phyloP scores from a whole-genome alignment of 805 yeast species.

The Hanseniaspora clermontiae region DNA sequence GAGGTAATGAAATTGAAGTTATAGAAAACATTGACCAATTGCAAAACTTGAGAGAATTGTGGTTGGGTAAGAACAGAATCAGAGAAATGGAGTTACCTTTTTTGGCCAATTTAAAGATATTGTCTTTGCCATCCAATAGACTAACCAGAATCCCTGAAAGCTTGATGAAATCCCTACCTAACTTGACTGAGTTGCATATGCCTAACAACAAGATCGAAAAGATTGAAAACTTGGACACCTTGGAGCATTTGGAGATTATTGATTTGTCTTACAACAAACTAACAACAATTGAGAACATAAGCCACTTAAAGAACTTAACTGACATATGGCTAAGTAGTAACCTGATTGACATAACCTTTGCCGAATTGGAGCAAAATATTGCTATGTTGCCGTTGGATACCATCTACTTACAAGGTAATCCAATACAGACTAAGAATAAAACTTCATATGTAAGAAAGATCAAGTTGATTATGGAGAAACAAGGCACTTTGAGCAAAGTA shows the following conservation, averaged over 20 bases:
- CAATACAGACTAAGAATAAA: constrained; percentile 59
- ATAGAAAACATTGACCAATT: constrained; percentile 42
- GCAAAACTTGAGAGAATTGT: constrained; percentile 53
- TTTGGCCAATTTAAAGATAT: constrained; percentile 51
- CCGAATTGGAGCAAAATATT: constrained; percentile 55
- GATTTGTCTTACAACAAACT: constrained; percentile 74
- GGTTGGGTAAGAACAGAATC: constrained; percentile 87
- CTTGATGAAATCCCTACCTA: constrained; percentile 46
- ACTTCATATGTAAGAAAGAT: constrained; percentile 78
- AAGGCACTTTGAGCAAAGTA: constrained; percentile 57
- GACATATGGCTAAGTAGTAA: constrained; percentile 92
- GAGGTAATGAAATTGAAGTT: constrained; percentile 64
- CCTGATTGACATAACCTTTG: constrained; percentile 47
- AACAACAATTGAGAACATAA: constrained; percentile 46
- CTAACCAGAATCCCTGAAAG: constrained; percentile 63
- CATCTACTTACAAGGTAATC: constrained; percentile 89
- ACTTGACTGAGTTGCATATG: constrained; percentile 74
- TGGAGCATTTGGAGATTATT: constrained; percentile 51
- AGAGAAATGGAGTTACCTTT: constrained; percentile 44
- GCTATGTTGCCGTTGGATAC: constrained; percentile 60
- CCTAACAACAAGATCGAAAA: constrained; percentile 69
- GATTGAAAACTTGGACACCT: constrained; percentile 67
- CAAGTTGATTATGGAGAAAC: constrained; percentile 48
- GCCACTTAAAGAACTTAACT: constrained; percentile 57
- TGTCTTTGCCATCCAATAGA: constrained; percentile 81